Conservation (phyloP, 495 filamentous ascomycete genomes). For the Pyronema domesticum region DNA sequence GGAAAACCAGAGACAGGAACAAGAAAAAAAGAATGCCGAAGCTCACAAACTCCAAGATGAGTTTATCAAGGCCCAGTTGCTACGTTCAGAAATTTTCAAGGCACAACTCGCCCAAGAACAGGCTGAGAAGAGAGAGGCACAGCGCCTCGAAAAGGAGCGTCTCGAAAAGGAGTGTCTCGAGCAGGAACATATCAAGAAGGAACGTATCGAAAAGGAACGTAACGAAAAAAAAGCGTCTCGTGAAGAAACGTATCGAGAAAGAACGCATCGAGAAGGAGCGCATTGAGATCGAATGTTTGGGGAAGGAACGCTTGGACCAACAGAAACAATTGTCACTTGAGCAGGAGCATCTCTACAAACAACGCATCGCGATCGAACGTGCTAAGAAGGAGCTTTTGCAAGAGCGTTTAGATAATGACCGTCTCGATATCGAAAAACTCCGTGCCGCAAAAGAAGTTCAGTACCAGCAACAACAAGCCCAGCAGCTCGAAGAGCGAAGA, state of each 20-base stretch:
- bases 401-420: conserved; percentile 15
- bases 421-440: too few species aligned
- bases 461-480: too few species aligned
- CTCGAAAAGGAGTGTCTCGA: conserved; percentile 3
- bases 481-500: too few species aligned
- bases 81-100: not conserved
- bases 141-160: conserved; percentile 10
- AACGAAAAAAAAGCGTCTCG: not conserved
- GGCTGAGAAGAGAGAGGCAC: conserved; percentile 8
- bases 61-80: not conserved
- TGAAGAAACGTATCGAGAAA: conserved; percentile 1
- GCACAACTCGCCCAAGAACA: not conserved
- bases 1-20: not conserved
- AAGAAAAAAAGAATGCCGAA: not conserved
- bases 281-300: conserved; percentile 1
- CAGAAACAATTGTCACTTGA: conserved; percentile 1
- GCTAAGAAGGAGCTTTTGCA: too few species aligned
- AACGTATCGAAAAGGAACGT: too few species aligned
- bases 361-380: conserved; percentile 7
- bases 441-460: too few species aligned
- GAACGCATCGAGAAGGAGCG: not conserved
- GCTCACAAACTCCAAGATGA: not conserved
- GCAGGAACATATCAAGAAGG: not conserved
- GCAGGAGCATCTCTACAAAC: conserved; percentile 5
- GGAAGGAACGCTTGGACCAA: conserved; percentile 4